These are phyloP conservation scores for Ambrosiella xylebori DNA, from an alignment of 2,329 filamentous ascomycete genomes.

Conservation along the genomic window DNA sequence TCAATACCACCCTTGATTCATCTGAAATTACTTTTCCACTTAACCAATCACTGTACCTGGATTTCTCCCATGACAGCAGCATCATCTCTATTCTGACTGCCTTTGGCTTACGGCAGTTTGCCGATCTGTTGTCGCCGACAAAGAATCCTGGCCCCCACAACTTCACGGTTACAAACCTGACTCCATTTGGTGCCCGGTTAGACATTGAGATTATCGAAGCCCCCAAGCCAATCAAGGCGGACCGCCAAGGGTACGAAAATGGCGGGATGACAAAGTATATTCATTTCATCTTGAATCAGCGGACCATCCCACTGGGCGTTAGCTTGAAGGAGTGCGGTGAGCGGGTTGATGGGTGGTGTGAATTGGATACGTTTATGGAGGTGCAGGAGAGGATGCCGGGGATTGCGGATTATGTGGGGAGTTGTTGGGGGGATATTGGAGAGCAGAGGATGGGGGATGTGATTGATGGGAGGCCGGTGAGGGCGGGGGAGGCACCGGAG, in stretches of 20 bases:
- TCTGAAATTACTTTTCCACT: conserved; percentile 53
- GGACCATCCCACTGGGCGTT: conserved; percentile 50
- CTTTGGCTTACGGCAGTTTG: conserved; percentile 56
- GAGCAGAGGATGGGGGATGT: not conserved
- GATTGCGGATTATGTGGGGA: conserved; percentile 32
- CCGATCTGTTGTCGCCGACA: conserved; percentile 36
- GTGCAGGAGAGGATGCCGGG: conserved; percentile 41
- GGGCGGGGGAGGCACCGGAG: not conserved
- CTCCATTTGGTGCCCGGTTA: conserved; percentile 54
- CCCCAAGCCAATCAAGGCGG: conserved; percentile 41
- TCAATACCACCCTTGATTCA: conserved; percentile 54
- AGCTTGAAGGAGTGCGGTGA: conserved; percentile 49
- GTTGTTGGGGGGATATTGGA: conserved; percentile 1
- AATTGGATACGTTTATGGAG: conserved; percentile 48
- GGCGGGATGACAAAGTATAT: conserved; percentile 41
- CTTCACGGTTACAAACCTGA: conserved; percentile 49
- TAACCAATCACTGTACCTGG: conserved; percentile 57
- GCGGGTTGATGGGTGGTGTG: conserved; percentile 61
- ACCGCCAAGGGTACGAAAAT: conserved; percentile 34
- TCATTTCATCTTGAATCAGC: conserved; percentile 58
- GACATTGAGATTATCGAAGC: conserved; percentile 59
- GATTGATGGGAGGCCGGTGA: not conserved
- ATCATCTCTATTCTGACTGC: conserved; percentile 54
- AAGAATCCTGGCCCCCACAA: conserved; percentile 39
- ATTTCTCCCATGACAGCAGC: conserved; percentile 65